Percentiles rank a stretch among this genome's conserved stretches.
phyloP scores from a whole-genome alignment of 495 filamentous ascomycete species.

The Baudoinia panamericana region DNA sequence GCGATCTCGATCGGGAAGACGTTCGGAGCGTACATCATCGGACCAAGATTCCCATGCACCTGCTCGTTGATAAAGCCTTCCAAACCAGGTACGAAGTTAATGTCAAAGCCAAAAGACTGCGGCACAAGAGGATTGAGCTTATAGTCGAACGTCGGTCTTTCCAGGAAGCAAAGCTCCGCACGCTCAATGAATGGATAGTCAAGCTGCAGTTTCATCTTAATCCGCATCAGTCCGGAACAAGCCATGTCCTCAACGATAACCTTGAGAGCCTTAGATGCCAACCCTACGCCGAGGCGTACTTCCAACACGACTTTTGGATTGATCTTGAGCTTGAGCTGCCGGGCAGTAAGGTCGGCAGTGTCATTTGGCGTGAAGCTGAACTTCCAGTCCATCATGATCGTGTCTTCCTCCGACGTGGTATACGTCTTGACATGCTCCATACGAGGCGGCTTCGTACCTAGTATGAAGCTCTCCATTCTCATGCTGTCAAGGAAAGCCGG shows the following conservation, averaged over 20 bases:
- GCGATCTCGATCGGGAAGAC: constrained; percentile 97
- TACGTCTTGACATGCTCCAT: constrained; percentile 98
- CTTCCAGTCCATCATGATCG: constrained; percentile 98
- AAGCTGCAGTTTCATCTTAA: constrained; percentile 95
- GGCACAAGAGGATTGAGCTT: constrained; percentile 95
- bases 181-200: constrained; percentile 90
- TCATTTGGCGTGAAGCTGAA: constrained; percentile 98
- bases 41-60: constrained; percentile 79
- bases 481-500: constrained; percentile 89
- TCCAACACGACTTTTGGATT: constrained; percentile 95
- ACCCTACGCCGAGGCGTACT: constrained; percentile 81
- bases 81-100: constrained; percentile 94
- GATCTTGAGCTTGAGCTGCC: constrained; percentile 84
- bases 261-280: constrained; percentile 91
- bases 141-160: constrained; percentile 70
- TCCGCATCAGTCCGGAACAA: constrained; percentile 82
- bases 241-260: constrained; percentile 97
- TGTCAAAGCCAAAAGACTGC: constrained; percentile 90
- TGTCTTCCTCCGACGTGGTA: constrained; percentile 87
- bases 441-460: constrained; percentile 88
- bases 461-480: constrained; percentile 75
- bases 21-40: constrained; percentile 96
- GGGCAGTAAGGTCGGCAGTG: constrained; percentile 73
- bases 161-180: constrained; percentile 80
- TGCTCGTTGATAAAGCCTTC: constrained; percentile 89